A percentile compares a stretch with the other conserved stretches of the same genome.
These are phyloP conservation scores for Jackrogersella minutella DNA, from an alignment of 495 filamentous ascomycete species.

Conservation along the genomic window DNA sequence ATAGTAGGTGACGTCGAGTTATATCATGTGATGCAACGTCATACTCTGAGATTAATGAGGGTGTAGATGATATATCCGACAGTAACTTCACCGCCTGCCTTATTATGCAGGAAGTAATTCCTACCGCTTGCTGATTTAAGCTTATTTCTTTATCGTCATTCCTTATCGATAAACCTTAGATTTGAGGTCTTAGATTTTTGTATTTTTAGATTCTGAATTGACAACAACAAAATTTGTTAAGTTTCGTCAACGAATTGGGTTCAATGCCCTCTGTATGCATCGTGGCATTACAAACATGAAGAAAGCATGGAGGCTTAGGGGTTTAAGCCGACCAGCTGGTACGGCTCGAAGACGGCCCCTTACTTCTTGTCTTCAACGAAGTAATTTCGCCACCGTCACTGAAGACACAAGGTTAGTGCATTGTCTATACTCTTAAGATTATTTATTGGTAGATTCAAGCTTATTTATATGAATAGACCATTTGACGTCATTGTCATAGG, in stretches of 20 bases:
- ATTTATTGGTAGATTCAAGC: too few species aligned
- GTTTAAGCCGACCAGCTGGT: conserved; percentile 41
- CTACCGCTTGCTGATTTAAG: conserved; percentile 17
- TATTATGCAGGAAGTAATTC: neutral
- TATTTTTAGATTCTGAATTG: neutral
- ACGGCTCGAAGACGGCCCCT: conserved; percentile 19
- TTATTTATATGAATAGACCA: conserved; percentile 54
- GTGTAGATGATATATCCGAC: conserved; percentile 29
- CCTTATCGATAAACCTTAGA: conserved; percentile 26
- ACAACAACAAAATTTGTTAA: conserved; percentile 4
- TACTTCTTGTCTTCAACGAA: conserved; percentile 23
- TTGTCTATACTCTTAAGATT: conserved; percentile 2
- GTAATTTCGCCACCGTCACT: conserved; percentile 51
- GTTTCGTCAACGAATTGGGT: neutral
- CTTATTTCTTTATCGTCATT: conserved; percentile 20
- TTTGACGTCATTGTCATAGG: conserved; percentile 97
- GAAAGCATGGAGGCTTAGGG: conserved; percentile 47
- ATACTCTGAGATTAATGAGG: neutral
- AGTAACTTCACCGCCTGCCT: conserved; percentile 23
- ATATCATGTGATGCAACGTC: neutral
- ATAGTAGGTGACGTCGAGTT: neutral
- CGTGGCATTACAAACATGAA: conserved; percentile 39
- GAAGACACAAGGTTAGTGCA: conserved; percentile 45
- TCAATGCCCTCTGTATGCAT: neutral
- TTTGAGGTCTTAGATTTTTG: neutral